These are phyloP conservation scores for Corrigiola litoralis DNA, from an alignment of 179 eudicot species.

Conservation along the genomic window DNA sequence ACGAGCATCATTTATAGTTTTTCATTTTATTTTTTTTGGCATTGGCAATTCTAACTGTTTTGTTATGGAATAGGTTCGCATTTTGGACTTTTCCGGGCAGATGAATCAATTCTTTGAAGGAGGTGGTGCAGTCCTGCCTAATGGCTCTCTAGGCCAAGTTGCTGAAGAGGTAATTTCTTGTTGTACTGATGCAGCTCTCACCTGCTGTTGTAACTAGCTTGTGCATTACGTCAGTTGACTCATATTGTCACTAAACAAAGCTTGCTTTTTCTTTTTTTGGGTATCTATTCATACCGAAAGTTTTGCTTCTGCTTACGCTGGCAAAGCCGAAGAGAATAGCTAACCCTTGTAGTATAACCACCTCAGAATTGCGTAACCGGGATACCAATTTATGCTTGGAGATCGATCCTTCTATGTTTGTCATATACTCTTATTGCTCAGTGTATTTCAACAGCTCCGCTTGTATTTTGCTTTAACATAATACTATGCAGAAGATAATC, in stretches of 20 bases:
- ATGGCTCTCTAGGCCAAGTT: slow-evolving; percentile 22
- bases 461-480: neutral
- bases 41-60: slow-evolving; percentile 4
- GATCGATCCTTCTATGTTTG: neutral
- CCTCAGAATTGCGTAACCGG: neutral
- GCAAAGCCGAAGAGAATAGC: neutral
- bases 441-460: no score
- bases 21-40: neutral
- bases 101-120: slow-evolving; percentile 39
- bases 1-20: neutral
- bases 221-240: neutral
- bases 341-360: neutral
- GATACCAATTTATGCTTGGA: neutral
- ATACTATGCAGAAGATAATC: neutral
- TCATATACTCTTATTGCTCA: no score
- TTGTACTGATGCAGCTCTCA: neutral
- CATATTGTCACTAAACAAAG: neutral
- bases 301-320: neutral
- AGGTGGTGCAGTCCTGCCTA: slow-evolving; percentile 20
- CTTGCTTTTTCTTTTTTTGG: neutral
- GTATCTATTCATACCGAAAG: neutral
- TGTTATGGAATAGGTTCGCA: slow-evolving; percentile 39
- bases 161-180: slow-evolving; percentile 53
- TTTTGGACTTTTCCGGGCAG: slow-evolving; percentile 84
- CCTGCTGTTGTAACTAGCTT: neutral